phyloP scores from a whole-genome alignment of 805 yeast genomes.

The Cyberlindnera meyerae region DNA sequence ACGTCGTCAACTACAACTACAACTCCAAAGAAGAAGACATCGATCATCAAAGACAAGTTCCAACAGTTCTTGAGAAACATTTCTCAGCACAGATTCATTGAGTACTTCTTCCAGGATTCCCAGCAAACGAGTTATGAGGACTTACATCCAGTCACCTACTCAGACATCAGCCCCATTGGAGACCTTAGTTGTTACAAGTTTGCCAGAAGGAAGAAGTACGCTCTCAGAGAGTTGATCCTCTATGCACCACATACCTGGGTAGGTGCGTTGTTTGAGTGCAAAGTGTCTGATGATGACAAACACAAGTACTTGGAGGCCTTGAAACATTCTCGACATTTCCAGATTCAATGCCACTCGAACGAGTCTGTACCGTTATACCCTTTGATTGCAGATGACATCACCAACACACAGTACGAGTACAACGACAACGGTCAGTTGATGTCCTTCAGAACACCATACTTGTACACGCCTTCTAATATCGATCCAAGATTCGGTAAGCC shows the following conservation, averaged over 20 bases:
- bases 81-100: constrained; percentile 15
- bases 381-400: constrained; percentile 51
- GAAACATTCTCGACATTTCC: constrained; percentile 15
- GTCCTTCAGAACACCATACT: constrained; percentile 48
- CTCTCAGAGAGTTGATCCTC: constrained; percentile 38
- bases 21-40: background rate
- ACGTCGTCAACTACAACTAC: too few relatives aligned
- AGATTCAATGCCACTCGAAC: constrained; percentile 32
- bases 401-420: constrained; percentile 42
- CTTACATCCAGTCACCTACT: constrained; percentile 8
- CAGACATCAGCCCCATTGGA: constrained; percentile 14
- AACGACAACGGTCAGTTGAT: constrained; percentile 20
- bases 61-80: constrained; percentile 8
- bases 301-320: constrained; percentile 19
- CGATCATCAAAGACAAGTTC: constrained; percentile 6
- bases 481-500: constrained; percentile 31
- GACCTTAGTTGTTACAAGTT: constrained; percentile 47
- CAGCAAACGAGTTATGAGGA: constrained; percentile 14
- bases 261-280: constrained; percentile 59
- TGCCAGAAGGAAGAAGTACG: constrained; percentile 54
- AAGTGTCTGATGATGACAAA: constrained; percentile 30
- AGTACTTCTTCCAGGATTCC: constrained; percentile 17
- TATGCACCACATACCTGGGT: constrained; percentile 55
- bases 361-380: constrained; percentile 47
- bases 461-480: constrained; percentile 44